Evolutionary conservation across 768 basidiomycete genomes (phyloP), one percentile per base, ranked within the genome.

Genomic region (Phlegmacium glaucopus): DNA sequence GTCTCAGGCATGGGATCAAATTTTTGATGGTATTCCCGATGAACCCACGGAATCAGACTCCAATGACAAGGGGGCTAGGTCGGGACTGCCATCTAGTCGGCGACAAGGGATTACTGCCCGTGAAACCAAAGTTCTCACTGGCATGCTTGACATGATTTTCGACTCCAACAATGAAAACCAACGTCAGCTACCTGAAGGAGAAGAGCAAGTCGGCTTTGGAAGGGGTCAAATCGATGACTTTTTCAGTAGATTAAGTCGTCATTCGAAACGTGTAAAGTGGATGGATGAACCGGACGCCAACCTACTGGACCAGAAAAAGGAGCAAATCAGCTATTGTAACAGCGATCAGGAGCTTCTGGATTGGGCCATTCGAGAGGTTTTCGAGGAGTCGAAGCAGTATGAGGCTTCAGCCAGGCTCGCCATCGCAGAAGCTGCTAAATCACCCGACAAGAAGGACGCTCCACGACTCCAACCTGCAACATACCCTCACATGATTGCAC

Each of bases 401-500:
- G 78, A 78, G 53, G 71, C 69, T 29, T 75, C 70, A 12, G 76
- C 76, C 1, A 69, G 65, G 30, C 58, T 63, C 30, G 71, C 72
- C 8, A 63, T 72, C 7, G 51, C 54, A 35, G 56, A 61, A 39
- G 60, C 66, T 12, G 52, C 60, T 17, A 45, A 60, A 29, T 50
- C 66, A 1, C 55, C 63, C 9, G 52, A 52, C 9, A 47, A 50
- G 39, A 46, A 55, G 13, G 59, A 53, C 38, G 58, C 35, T 72
- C 70, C 1, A 63, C 70, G 40, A 22, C 67, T 82, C 7, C 85
- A 84, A 50, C 78, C 82, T 8, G 73, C 78, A 0, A 73, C 79
- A 15, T 95, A 94, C 59, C 82, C 90, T 0, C 76, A 83, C 52
- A 69, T 93, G 28, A 74, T 96, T 47, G 83, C 87, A 5, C 74